Base-by-base conservation (phyloP, 768 basidiomycete species). In the Megacollybia marginata region DNA sequence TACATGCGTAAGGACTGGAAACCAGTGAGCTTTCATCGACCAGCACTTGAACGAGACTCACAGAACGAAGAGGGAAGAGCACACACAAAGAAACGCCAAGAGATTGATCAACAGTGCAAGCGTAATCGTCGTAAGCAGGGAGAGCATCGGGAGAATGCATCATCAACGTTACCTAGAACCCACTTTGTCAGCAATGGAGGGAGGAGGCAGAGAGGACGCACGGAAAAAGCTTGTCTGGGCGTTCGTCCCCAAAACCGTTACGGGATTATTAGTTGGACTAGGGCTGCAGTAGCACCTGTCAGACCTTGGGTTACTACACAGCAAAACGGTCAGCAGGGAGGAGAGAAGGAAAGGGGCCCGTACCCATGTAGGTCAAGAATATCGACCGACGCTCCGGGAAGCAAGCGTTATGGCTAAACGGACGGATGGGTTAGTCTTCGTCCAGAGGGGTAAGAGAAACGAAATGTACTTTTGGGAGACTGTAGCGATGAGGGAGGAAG, bases 401-500 rank as follows among this genome's bases (percentile, higher is more conserved):
- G 71, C 48, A 72, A 66, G 36, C 35, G n/a, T n/a, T 19, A 44
- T 20, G 33, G 33, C 10, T 28, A 20, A 49, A 44, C 28, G 34
- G 15, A n/a, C n/a, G n/a, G n/a, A n/a, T 18, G 28, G 9, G 13
- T 5, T 20, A n/a, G 20, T 19, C 31, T 19, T 2, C 13, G n/a
- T 31, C 31, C 15, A 10, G 28, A 46, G 16, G 33, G 40, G 23
- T 13, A 18, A 5, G 9, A 13, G 54, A 46, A 46, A 65, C 66
- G 18, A n/a, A n/a, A n/a, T n/a, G n/a, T 62, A 57, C 54, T 63
- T 60, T 59, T 58, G 8, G 9, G 75, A 71, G 42, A 87, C 59
- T 2, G 84, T 86, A 40, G 84, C 80, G 54, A 85, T 75, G 50
- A 88, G 68, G 72, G n/a, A n/a, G n/a, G n/a, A 88, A 88, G 52